Percentiles rank a stretch among this genome's conserved stretches.
Evolutionary conservation across 768 basidiomycete genomes (phyloP).

Genomic region (Imleria badia): DNA sequence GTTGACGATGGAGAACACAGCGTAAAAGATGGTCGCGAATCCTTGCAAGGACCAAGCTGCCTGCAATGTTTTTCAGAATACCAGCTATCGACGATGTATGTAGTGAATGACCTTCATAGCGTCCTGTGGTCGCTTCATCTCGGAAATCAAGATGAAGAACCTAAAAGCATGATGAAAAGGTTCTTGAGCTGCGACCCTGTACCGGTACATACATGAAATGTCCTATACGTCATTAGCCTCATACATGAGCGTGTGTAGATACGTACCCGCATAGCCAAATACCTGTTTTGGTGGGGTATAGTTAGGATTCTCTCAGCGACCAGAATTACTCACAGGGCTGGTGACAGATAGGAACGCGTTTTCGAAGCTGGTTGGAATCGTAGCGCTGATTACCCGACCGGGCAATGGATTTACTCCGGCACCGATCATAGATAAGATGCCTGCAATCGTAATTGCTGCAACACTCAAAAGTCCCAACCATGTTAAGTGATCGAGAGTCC

Average conservation of each 20-base stretch:
- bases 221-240: constrained; percentile 28
- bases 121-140: constrained; percentile 51
- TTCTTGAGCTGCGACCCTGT: background rate
- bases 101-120: constrained; percentile 48
- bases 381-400: constrained; percentile 28
- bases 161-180: constrained; percentile 25
- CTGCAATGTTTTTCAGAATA: background rate
- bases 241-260: background rate
- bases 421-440: constrained; percentile 50
- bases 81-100: constrained; percentile 16
- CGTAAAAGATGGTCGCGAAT: constrained; percentile 52
- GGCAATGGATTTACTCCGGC: constrained; percentile 47
- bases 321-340: background rate
- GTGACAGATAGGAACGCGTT: constrained; percentile 19
- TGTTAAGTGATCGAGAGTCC: constrained; percentile 35
- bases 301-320: background rate
- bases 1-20: constrained; percentile 43
- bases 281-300: background rate
- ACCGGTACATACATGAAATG: constrained; percentile 47
- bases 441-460: constrained; percentile 43
- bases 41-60: constrained; percentile 55
- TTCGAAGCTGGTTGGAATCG: constrained; percentile 42
- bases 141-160: constrained; percentile 60
- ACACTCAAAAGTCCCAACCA: constrained; percentile 46
- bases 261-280: constrained; percentile 10